Evolutionary conservation across 495 filamentous ascomycete species (phyloP).

Genomic region (Aspergillus sclerotiicarbonarius): DNA sequence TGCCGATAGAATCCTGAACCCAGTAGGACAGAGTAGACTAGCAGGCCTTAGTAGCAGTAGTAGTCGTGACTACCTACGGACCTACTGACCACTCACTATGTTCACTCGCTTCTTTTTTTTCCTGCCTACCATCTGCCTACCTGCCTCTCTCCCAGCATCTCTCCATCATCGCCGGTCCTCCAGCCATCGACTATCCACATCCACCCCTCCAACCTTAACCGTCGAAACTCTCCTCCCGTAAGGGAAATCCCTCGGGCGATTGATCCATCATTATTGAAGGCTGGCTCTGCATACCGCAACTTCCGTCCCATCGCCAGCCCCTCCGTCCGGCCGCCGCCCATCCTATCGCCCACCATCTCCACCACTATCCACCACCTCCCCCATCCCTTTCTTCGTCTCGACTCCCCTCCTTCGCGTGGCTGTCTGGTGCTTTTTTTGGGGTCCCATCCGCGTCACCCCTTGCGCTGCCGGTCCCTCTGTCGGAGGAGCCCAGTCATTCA

Average conservation of each 20-base stretch:
- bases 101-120: background rate
- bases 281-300: slow-evolving; percentile 30
- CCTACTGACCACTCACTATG: background rate
- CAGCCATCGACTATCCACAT: background rate
- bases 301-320: slow-evolving; percentile 21
- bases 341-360: slow-evolving; percentile 7
- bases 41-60: background rate
- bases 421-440: slow-evolving; percentile 19
- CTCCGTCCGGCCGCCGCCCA: slow-evolving; percentile 13
- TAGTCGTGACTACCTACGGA: background rate
- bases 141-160: background rate
- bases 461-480: slow-evolving; percentile 17
- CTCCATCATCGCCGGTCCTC: background rate
- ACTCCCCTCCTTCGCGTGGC: slow-evolving; percentile 22
- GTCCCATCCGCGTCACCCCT: slow-evolving; percentile 17
- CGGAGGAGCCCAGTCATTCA: slow-evolving; percentile 15
- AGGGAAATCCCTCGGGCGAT: slow-evolving; percentile 25
- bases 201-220: slow-evolving; percentile 6
- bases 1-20: background rate
- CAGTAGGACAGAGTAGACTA: background rate
- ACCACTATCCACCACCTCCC: slow-evolving; percentile 14
- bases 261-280: slow-evolving; percentile 17
- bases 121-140: background rate
- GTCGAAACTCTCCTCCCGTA: slow-evolving; percentile 13
- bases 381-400: slow-evolving; percentile 25